Evolutionary conservation across 495 filamentous ascomycete species (phyloP).

Genomic region (Halenospora varia): DNA sequence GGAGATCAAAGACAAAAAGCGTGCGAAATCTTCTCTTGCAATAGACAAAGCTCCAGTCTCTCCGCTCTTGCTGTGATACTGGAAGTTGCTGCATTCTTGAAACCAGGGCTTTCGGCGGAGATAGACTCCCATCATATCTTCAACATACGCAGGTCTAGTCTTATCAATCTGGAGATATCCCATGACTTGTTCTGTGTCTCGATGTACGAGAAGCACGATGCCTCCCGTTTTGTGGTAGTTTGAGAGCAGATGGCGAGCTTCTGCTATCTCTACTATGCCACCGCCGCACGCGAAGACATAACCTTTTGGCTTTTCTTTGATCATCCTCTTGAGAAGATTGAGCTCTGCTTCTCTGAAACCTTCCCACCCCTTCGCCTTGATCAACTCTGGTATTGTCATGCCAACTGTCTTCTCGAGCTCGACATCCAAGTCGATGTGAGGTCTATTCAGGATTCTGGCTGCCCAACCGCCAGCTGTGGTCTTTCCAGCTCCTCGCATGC

Average conservation of each 20-base stretch:
- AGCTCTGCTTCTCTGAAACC: conserved; percentile 82
- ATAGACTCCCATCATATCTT: conserved; percentile 92
- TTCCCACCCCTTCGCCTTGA: conserved; percentile 76
- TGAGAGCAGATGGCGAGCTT: conserved; percentile 70
- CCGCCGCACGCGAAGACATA: conserved; percentile 93
- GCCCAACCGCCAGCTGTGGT: conserved; percentile 89
- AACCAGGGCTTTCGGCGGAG: conserved; percentile 89
- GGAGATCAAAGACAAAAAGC: conserved; percentile 71
- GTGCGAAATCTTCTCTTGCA: conserved; percentile 71
- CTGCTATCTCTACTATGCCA: conserved; percentile 84
- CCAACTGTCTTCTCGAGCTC: conserved; percentile 72
- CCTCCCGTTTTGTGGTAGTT: conserved; percentile 76
- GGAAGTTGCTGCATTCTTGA: conserved; percentile 89
- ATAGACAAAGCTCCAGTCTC: conserved; percentile 53
- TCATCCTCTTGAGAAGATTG: conserved; percentile 61
- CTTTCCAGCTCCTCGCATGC: conserved; percentile 97
- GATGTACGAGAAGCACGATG: conserved; percentile 83
- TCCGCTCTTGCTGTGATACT: conserved; percentile 73
- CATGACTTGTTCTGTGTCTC: conserved; percentile 85
- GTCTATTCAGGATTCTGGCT: conserved; percentile 64
- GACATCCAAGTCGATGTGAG: conserved; percentile 81
- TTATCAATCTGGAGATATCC: conserved; percentile 87
- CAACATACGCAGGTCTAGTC: conserved; percentile 87
- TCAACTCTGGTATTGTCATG: conserved; percentile 80
- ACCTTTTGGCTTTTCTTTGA: conserved; percentile 69